Evolutionary conservation across 495 filamentous ascomycete genomes (phyloP).

Genomic region (Podospora didyma): DNA sequence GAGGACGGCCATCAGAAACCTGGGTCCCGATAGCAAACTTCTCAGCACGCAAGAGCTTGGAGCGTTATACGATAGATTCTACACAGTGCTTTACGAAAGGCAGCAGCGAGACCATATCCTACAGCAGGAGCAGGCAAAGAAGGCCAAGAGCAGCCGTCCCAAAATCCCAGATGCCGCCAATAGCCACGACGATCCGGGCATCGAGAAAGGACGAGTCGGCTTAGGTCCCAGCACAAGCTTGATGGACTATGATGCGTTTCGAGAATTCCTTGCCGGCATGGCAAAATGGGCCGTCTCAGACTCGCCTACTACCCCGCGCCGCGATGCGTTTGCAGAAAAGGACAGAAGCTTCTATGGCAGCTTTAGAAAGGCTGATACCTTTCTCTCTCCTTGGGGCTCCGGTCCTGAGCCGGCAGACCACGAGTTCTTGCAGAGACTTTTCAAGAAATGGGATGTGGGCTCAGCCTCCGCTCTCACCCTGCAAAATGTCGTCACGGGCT

Average conservation of each 20-base stretch:
- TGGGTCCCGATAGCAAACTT: conserved; percentile 91
- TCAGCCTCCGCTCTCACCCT: conserved; percentile 71
- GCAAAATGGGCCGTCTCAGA: conserved; percentile 90
- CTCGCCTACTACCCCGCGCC: conserved; percentile 52
- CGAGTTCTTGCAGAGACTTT: conserved; percentile 89
- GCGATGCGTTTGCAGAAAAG: conserved; percentile 49
- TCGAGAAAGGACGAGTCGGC: conserved; percentile 80
- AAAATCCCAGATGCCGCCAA: conserved; percentile 47
- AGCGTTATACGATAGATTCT: conserved; percentile 89
- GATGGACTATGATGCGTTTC: conserved; percentile 96
- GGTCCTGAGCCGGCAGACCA: conserved; percentile 86
- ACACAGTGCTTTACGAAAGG: conserved; percentile 82
- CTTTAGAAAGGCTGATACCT: conserved; percentile 41
- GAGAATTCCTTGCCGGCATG: conserved; percentile 86
- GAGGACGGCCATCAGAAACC: conserved; percentile 89
- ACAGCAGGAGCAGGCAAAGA: conserved; percentile 68
- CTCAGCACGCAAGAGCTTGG: conserved; percentile 80
- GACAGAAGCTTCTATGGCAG: conserved; percentile 49
- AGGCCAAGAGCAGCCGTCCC: conserved; percentile 54
- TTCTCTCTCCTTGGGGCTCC: conserved; percentile 66
- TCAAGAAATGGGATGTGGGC: conserved; percentile 80
- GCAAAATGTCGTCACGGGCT: conserved; percentile 84
- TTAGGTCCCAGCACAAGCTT: conserved; percentile 80
- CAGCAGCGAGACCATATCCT: conserved; percentile 76
- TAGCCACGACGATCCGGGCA: conserved; percentile 31